Percentiles rank a stretch among this genome's conserved stretches.
Conservation (phyloP, 2,329 filamentous ascomycete species). For the Monilinia laxa region DNA sequence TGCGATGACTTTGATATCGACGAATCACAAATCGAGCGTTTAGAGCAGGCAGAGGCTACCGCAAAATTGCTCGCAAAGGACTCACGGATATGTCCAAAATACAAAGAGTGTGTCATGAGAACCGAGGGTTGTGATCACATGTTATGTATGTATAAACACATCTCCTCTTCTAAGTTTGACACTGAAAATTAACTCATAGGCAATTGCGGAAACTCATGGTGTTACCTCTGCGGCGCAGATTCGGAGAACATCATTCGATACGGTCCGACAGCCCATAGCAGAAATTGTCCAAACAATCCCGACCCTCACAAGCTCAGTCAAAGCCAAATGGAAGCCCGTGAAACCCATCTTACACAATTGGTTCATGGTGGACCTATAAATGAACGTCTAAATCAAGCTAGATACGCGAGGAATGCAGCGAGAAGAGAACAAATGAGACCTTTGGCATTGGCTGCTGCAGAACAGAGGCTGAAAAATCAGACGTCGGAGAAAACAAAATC, state of each 20-base stretch:
- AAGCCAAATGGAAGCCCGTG: slow-evolving; percentile 2
- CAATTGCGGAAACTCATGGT: slow-evolving; percentile 33
- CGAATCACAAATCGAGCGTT: slow-evolving; percentile 31
- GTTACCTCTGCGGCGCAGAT: slow-evolving; percentile 30
- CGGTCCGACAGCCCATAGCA: slow-evolving; percentile 28
- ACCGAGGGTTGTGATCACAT: slow-evolving; percentile 34
- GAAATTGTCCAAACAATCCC: slow-evolving; percentile 15
- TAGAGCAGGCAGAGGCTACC: slow-evolving; percentile 34
- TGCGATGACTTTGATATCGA: slow-evolving; percentile 33
- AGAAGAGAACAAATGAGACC: slow-evolving; percentile 25
- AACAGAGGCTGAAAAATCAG: slow-evolving; percentile 23
- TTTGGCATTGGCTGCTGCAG: slow-evolving; percentile 27
- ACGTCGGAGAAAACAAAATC: background rate
- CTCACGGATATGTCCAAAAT: slow-evolving; percentile 31
- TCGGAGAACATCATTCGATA: slow-evolving; percentile 32
- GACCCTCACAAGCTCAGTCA: background rate
- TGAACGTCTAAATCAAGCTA: slow-evolving; percentile 25
- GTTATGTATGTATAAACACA: slow-evolving; percentile 22
- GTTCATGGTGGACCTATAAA: slow-evolving; percentile 30
- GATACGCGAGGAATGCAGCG: slow-evolving; percentile 21
- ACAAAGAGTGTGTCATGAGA: slow-evolving; percentile 29
- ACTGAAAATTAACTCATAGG: background rate
- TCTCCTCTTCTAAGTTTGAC: background rate
- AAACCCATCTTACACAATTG: slow-evolving; percentile 24
- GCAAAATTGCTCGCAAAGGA: slow-evolving; percentile 31